Base-by-base conservation (phyloP, 306 rosid genomes). In the Mucuna pruriens region DNA sequence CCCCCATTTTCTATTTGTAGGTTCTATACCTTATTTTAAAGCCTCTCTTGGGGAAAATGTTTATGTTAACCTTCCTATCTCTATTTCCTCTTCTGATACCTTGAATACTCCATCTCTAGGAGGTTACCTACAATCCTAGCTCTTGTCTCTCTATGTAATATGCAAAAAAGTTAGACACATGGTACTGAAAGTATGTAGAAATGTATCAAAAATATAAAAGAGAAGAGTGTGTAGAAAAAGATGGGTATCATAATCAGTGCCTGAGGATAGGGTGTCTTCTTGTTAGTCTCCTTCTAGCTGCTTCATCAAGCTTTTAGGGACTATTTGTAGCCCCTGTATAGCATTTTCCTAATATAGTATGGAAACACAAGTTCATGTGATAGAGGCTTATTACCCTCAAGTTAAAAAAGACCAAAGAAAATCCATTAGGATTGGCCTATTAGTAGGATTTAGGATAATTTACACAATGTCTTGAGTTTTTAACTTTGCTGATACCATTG, bases 1-100 rank as follows among this genome's bases (percentile, higher is more conserved):
- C 66, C 58, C 88, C 93, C 76, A 85, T 90, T 54, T 75, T 86
- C 61, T 90, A 83, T 79, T 83, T 29, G 90, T 87, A 33, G 90
- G 88, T 60, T 93, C 90, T 76, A 85, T 85, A 73, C 93, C 97
- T 83, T 85, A 91, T 73, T 46, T 85, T 51, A 93, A 76, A 83
- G 93, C 97, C 71, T 93, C 96, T 87, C 57, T 64, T 17, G 57
- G 67, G 7, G 4, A 72, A 69, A 40, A 33, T 68, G 58, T 6
- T 55, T 33, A 77, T 82, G n/a, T n/a, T n/a, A n/a, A 88, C 92
- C 97, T 84, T 91, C 83, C 7, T 92, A 78, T 77, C 72, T 75
- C 88, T 61, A 45, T 83, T 87, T 60, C 40, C 40, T 88, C 93
- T 71, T 88, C 90, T 29, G 40, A 15, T 61, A 2, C 36, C 8